A percentile compares a stretch with the other conserved stretches of the same genome.
Evolutionary conservation across 495 filamentous ascomycete genomes (phyloP).

Genomic region (Platismatia glauca): DNA sequence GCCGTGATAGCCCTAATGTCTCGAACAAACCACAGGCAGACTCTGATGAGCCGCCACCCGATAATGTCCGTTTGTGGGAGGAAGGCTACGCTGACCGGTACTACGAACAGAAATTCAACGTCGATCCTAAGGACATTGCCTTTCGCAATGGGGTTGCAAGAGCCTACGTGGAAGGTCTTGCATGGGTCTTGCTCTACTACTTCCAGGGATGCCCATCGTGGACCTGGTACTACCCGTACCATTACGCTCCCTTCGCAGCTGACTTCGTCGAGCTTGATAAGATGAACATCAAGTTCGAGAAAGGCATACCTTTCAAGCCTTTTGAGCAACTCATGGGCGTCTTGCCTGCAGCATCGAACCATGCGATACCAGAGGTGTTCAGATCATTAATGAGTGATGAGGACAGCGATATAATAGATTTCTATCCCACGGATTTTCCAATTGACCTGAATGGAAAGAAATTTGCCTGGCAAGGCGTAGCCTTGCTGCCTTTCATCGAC

Average conservation of each 20-base stretch:
- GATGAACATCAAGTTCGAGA: conserved; percentile 72
- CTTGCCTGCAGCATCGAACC: conserved; percentile 81
- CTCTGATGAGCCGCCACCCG: conserved; percentile 55
- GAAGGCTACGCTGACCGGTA: conserved; percentile 90
- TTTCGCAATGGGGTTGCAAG: conserved; percentile 90
- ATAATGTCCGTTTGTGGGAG: conserved; percentile 90
- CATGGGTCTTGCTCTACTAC: conserved; percentile 96
- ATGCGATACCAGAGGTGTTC: conserved; percentile 81
- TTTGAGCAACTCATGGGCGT: conserved; percentile 99
- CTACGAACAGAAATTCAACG: conserved; percentile 95
- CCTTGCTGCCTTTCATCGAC: conserved; percentile 91
- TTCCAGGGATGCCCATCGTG: conserved; percentile 96
- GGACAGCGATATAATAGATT: conserved; percentile 88
- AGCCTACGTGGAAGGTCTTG: conserved; percentile 91
- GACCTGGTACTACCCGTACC: conserved; percentile 98
- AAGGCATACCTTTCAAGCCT: conserved; percentile 77
- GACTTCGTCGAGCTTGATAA: conserved; percentile 83
- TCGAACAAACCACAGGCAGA: conserved; percentile 29
- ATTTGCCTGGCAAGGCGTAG: conserved; percentile 95
- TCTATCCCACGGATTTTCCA: conserved; percentile 90
- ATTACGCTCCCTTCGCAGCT: conserved; percentile 94
- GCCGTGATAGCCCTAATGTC: conserved; percentile 42
- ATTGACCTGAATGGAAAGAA: conserved; percentile 97
- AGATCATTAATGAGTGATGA: conserved; percentile 78
- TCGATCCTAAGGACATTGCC: conserved; percentile 66